Conservation (phyloP, 176 grass and related monocot genomes). For the Saccharum spontaneum region DNA sequence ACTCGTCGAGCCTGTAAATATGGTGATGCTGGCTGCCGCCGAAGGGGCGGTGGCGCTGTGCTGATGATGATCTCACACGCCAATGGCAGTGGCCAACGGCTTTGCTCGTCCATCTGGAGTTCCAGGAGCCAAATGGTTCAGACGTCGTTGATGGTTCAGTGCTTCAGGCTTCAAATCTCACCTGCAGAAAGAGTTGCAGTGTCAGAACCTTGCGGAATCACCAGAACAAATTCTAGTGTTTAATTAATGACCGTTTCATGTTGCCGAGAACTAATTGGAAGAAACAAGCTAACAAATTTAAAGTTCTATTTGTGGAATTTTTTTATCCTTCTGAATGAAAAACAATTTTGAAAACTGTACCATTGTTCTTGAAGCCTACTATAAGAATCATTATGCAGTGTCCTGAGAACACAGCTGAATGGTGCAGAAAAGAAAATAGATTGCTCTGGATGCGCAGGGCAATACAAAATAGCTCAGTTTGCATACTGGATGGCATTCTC, state of each 20-base stretch:
- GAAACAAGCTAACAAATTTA: slow-evolving; percentile 14
- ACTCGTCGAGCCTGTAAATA: slow-evolving; percentile 26
- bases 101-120: slow-evolving; percentile 2
- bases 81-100: not conserved
- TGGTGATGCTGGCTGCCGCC: slow-evolving; percentile 18
- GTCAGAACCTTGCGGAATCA: slow-evolving; percentile 15
- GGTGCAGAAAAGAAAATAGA: not conserved
- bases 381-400: not conserved
- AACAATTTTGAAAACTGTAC: not conserved
- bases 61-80: slow-evolving; percentile 8
- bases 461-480: not conserved
- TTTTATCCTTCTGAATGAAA: not conserved
- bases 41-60: slow-evolving; percentile 39
- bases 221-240: not conserved
- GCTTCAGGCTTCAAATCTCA: not conserved
- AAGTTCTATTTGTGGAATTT: slow-evolving; percentile 8
- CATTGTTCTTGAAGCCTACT: not conserved
- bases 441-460: not conserved
- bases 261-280: slow-evolving; percentile 25
- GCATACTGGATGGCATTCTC: not conserved
- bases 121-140: not conserved
- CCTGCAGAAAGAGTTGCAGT: slow-evolving; percentile 9
- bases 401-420: not conserved
- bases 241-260: not conserved
- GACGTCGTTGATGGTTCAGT: not conserved